Evolutionary conservation across 495 filamentous ascomycete species (phyloP), one percentile per base, ranked within the genome.

Genomic region (Annulohypoxylon nitens): DNA sequence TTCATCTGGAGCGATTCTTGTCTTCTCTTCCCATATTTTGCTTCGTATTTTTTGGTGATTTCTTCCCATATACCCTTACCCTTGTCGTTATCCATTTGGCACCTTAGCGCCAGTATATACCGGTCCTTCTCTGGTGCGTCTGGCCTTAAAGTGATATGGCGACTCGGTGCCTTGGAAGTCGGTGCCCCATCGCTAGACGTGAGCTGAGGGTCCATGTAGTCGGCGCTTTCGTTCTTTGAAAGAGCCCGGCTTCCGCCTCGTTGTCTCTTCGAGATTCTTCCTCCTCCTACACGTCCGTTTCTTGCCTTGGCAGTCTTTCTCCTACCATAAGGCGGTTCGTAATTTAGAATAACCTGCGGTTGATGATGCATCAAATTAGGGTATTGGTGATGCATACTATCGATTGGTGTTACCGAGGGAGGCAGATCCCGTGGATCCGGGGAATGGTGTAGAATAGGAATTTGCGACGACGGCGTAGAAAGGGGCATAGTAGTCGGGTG

Each of bases 41-140:
- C 79, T 33, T 82, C 78, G 70, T 82, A 86, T 47, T 81, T 79
- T n/a, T 78, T 76, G 63, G 82, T 82, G 68, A 85, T 86, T 53
- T 82, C 79, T 37, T 85, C 82, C 84, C 84, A 86, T 82, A 86
- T 86, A 1, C 83, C 84, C 74, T 86, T 85, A 37, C 84, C 84
- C 64, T 84, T 85, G 18, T 83, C 82, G 30, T 78, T 74, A n/a
- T 81, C 73, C 66, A 79, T 80, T 60, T 82, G 73, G 50, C 81
- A 84, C 14, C 82, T 78, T 14, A 84, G 76, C 47, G 83, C 78
- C 39, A 85, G 78, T 14, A 86, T 78, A 58, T 71, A 84, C 30
- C 79, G 78, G 70, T 84, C 83, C 30, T 85, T 83, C n/a, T 83
- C 82, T 5, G 83, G 81, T n/a, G 82, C 82, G 20, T 82, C 79